Conservation (phyloP, 2,329 filamentous ascomycete species). For the Botrytis tulipae region DNA sequence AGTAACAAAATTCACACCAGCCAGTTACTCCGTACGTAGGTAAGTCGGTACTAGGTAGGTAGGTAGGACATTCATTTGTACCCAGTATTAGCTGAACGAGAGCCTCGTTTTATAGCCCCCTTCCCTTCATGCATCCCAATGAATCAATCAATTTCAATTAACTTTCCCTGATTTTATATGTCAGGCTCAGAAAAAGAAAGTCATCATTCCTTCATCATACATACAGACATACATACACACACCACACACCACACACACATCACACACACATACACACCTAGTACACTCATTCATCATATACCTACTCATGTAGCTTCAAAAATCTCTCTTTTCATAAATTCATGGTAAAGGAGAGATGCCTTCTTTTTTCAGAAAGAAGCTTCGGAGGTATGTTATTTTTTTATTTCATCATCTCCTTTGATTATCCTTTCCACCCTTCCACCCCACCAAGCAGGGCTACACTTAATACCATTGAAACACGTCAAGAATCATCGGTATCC, state of each 20-base stretch:
- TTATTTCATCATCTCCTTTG: background rate
- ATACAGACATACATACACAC: background rate
- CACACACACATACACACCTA: background rate
- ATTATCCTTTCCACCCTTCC: background rate
- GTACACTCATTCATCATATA: background rate
- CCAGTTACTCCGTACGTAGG: background rate
- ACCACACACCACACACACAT: background rate
- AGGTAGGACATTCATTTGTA: background rate
- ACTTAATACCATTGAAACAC: background rate
- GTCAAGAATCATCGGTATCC: background rate
- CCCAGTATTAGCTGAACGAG: background rate
- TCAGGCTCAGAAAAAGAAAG: background rate
- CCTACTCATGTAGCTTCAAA: background rate
- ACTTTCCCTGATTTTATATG: background rate
- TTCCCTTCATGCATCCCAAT: background rate
- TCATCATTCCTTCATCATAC: background rate
- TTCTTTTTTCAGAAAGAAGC: conserved; percentile 16
- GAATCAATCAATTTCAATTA: background rate
- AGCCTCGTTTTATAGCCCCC: background rate
- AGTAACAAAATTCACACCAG: background rate
- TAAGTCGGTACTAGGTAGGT: background rate
- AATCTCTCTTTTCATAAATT: background rate
- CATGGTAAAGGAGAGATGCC: conserved; percentile 1
- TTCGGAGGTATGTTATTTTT: conserved; percentile 12
- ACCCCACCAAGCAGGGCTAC: conserved; percentile 12